Percentiles rank a stretch among this genome's conserved stretches.
Conservation (phyloP, 352 stramenopile genomes). For the Pythium scleroteichum region DNA sequence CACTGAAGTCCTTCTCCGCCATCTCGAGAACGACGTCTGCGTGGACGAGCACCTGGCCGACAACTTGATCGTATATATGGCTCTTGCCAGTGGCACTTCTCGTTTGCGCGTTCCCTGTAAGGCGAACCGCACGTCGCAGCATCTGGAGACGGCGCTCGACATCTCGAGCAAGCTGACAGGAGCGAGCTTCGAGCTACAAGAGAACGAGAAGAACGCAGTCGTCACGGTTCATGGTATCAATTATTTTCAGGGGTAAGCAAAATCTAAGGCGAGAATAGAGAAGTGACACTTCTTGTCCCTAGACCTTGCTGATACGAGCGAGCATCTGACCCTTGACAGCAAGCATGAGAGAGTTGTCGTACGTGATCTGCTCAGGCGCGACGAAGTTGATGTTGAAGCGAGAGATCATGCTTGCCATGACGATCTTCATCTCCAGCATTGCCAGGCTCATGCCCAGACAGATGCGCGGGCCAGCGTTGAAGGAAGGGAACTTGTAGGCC, state of each 20-base stretch:
- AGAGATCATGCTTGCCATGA: too few species aligned
- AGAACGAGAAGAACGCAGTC: slow-evolving; percentile 42
- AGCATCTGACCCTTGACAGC: too few species aligned
- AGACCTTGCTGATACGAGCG: too few species aligned
- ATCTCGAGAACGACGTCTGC: slow-evolving; percentile 49
- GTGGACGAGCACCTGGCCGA: slow-evolving; percentile 77
- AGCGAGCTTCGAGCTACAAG: slow-evolving; percentile 36
- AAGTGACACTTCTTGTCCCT: too few species aligned
- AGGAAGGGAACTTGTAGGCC: slow-evolving; percentile 66
- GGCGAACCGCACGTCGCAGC: slow-evolving; percentile 42
- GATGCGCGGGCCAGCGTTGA: slow-evolving; percentile 56
- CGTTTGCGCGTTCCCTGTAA: slow-evolving; percentile 50
- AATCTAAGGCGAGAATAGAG: neutral
- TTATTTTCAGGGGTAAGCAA: slow-evolving; percentile 1
- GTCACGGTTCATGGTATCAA: slow-evolving; percentile 55
- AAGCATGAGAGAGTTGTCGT: too few species aligned
- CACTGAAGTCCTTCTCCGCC: slow-evolving; percentile 22
- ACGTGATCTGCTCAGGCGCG: too few species aligned
- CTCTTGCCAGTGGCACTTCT: slow-evolving; percentile 52
- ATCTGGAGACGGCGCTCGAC: slow-evolving; percentile 57
- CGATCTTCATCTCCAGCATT: slow-evolving; percentile 71
- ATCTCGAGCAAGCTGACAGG: slow-evolving; percentile 43
- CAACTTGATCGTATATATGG: slow-evolving; percentile 73
- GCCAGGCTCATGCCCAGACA: slow-evolving; percentile 63
- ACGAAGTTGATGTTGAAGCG: too few species aligned